Evolutionary conservation across 2,329 filamentous ascomycete genomes (phyloP).

Genomic region (Stromatinia cepivora): DNA sequence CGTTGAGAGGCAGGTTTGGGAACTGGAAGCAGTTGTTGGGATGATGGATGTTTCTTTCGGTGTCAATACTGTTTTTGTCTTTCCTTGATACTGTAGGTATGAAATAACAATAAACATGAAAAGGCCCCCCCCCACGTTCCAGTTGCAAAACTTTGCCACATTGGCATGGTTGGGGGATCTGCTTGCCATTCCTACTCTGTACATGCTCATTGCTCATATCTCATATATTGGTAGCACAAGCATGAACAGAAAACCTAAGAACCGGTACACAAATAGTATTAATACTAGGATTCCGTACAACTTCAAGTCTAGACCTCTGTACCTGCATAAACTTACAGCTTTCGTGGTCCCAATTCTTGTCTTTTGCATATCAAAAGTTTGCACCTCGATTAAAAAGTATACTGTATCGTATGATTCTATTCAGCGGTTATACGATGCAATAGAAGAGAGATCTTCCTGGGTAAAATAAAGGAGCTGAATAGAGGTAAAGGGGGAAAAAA

Average conservation of each 20-base stretch:
- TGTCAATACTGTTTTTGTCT: conserved; percentile 4
- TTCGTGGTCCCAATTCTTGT: not conserved
- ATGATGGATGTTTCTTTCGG: not conserved
- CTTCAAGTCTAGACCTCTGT: conserved; percentile 7
- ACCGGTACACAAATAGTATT: not conserved
- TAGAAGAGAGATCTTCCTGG: not conserved
- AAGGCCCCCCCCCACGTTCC: not conserved
- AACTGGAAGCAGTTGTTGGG: not conserved
- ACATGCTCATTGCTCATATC: not conserved
- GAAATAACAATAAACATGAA: not conserved
- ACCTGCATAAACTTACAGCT: conserved; percentile 8
- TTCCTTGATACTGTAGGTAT: too few relatives aligned
- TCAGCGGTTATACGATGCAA: not conserved
- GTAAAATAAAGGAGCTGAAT: conserved; percentile 15
- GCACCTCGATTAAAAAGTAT: not conserved
- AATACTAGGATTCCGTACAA: not conserved
- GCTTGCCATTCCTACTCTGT: conserved; percentile 2
- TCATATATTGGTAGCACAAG: not conserved
- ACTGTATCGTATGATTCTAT: not conserved
- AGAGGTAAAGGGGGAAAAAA: not conserved
- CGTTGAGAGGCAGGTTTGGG: conserved; percentile 14
- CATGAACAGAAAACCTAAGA: not conserved
- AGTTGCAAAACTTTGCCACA: not conserved
- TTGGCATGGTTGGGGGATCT: not conserved
- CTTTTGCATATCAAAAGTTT: not conserved